Evolutionary conservation across 768 basidiomycete species (phyloP), one percentile per base, ranked within the genome.

Genomic region (Kwoniella dendrophila): DNA sequence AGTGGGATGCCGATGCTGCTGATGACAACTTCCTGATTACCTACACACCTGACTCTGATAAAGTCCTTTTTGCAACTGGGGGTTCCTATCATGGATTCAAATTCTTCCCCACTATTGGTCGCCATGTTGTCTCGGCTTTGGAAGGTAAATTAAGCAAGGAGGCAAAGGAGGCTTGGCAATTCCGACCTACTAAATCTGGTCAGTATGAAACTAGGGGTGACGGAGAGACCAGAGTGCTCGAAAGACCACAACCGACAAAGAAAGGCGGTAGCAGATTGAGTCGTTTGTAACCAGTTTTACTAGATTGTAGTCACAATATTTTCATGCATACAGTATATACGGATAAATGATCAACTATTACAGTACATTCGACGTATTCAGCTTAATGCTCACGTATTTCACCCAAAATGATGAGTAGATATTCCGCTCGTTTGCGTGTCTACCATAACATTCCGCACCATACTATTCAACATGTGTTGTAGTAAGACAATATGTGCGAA

Each of bases 51-150:
- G 50, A 52, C 5, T 52, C 50, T 18, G 22, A 32, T 12, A 52
- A 36, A 20, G 50, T 52, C 20, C 26, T 52, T 10, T 18, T 38
- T 10, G 50, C 50, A 16, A 52, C 50, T 12, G 50, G 50, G 20
- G 50, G 50, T 11, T 52, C 50, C 5, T 52, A 52, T 26, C 50
- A 52, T 20, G 50, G 50, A 1, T 52, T 52, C 50, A 52, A 52
- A 27, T 52, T 52, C 50, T 52, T 52, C 50, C 50, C 50, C 33
- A 52, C 34, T 8, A 33, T 52, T 6, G 50, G 50, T 16, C 30
- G 34, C 10, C 34, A 52, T 36, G 34, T 52, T n/a, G 50, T 52
- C 4, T 20, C 30, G 20, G 50, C 50, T 18, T 26, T 52, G 33
- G 50, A 52, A 38, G 50, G 50, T 22, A 52, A 16, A 22, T n/a